A percentile compares a stretch with the other conserved stretches of the same genome.
Evolutionary conservation across 495 filamentous ascomycete genomes (phyloP).

Genomic region (Xylaria sp.): DNA sequence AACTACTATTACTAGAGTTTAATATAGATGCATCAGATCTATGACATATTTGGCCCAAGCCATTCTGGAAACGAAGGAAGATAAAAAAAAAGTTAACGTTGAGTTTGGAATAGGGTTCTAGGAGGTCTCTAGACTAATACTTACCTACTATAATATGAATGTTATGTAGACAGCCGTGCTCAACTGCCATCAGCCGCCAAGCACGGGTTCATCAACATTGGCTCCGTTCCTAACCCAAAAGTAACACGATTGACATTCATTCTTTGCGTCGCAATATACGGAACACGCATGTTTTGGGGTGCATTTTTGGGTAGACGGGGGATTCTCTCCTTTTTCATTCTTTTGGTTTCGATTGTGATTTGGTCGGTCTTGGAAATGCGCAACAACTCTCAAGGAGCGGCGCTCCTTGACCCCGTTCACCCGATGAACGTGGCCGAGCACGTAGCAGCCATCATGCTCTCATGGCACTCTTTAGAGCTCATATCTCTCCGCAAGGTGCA

Average conservation of each 20-base stretch:
- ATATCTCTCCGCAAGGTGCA: slow-evolving; percentile 40
- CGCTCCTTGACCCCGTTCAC: not conserved
- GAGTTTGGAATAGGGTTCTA: too few relatives aligned
- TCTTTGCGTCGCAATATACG: not conserved
- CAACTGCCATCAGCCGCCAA: not conserved
- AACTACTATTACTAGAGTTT: too few relatives aligned
- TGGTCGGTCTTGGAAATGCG: slow-evolving; percentile 8
- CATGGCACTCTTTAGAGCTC: slow-evolving; percentile 40
- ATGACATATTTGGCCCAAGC: too few relatives aligned
- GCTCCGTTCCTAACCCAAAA: not conserved
- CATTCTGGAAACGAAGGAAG: too few relatives aligned
- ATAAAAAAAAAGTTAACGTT: too few relatives aligned
- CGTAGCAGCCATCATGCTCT: slow-evolving; percentile 36
- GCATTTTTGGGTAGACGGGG: not conserved
- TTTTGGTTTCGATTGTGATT: slow-evolving; percentile 4
- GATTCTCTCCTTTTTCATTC: slow-evolving; percentile 4
- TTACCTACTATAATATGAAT: too few relatives aligned
- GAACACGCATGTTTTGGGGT: slow-evolving; percentile 2
- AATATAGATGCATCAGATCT: too few relatives aligned
- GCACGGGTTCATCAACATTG: not conserved
- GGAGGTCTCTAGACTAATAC: too few relatives aligned
- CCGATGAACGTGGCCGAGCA: slow-evolving; percentile 30
- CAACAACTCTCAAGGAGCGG: not conserved
- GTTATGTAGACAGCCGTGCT: not conserved
- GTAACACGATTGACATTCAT: not conserved